A percentile compares a stretch with the other conserved stretches of the same genome.
Evolutionary conservation across 2,329 filamentous ascomycete species (phyloP).

Genomic region (Chalaropsis ovoidea): DNA sequence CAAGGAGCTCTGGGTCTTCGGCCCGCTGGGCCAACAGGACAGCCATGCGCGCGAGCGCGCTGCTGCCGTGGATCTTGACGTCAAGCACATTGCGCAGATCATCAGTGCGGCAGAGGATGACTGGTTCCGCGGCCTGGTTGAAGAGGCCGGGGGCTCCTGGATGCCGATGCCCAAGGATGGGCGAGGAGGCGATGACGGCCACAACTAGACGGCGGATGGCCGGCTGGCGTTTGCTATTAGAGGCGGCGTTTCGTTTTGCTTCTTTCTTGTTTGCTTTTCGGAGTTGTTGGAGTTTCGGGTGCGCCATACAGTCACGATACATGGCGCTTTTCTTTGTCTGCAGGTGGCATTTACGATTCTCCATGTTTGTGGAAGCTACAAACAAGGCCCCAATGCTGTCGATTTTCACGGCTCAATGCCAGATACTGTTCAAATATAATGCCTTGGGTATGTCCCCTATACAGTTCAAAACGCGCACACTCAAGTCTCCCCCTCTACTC

Average conservation of each 20-base stretch:
- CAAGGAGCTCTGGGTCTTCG: conserved; percentile 40
- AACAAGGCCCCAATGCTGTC: neutral
- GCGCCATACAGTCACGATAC: neutral
- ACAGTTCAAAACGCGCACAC: neutral
- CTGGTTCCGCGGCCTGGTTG: conserved; percentile 33
- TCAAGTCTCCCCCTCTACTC: neutral
- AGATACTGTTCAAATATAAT: neutral
- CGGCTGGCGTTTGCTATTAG: neutral
- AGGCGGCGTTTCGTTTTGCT: neutral
- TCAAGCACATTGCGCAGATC: conserved; percentile 16
- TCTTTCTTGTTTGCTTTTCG: neutral
- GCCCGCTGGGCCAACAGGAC: conserved; percentile 36
- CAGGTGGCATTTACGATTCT: neutral
- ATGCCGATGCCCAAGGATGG: conserved; percentile 29
- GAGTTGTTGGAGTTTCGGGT: neutral
- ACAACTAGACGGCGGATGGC: neutral
- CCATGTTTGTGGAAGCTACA: neutral
- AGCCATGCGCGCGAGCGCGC: conserved; percentile 31
- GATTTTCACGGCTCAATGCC: neutral
- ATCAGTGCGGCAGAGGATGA: conserved; percentile 32
- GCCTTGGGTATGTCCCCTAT: neutral
- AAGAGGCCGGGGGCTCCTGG: conserved; percentile 34
- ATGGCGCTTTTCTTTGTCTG: neutral
- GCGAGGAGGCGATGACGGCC: neutral
- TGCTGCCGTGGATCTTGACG: conserved; percentile 28